Evolutionary conservation across 805 yeast species (phyloP).

Genomic region (Jamesozyma hellenica): DNA sequence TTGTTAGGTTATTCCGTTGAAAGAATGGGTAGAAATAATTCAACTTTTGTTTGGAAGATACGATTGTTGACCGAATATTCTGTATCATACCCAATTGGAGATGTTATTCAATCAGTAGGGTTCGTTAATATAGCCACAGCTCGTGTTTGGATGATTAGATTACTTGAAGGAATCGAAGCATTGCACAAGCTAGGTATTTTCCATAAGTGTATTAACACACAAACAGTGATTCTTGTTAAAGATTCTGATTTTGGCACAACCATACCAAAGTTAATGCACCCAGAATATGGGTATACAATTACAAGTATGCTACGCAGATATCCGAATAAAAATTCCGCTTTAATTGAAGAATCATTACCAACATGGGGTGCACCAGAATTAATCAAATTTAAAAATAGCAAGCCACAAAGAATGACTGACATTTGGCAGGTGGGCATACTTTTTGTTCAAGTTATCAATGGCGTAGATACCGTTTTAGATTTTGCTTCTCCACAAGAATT

Average conservation of each 20-base stretch:
- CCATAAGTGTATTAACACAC: constrained; percentile 59
- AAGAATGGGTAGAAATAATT: constrained; percentile 30
- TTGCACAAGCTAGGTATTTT: constrained; percentile 77
- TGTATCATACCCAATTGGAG: constrained; percentile 48
- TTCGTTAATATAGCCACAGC: constrained; percentile 64
- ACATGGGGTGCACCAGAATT: constrained; percentile 81
- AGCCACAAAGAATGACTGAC: constrained; percentile 73
- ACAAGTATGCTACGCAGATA: constrained; percentile 32
- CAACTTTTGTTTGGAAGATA: constrained; percentile 51
- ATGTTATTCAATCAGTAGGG: constrained; percentile 56
- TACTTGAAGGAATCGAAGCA: constrained; percentile 75
- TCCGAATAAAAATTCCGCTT: constrained; percentile 27
- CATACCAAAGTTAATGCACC: constrained; percentile 47
- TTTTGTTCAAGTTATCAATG: constrained; percentile 56
- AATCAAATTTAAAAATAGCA: constrained; percentile 27
- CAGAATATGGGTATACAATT: constrained; percentile 47
- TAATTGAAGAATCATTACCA: constrained; percentile 15
- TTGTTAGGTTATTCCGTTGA: constrained; percentile 70
- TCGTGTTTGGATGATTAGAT: constrained; percentile 78
- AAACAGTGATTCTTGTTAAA: constrained; percentile 45
- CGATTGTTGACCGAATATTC: constrained; percentile 59
- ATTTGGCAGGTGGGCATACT: constrained; percentile 87
- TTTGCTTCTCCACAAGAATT: constrained; percentile 58
- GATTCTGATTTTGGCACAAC: constrained; percentile 46
- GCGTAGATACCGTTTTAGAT: constrained; percentile 44